Conservation (phyloP, 1,284 basidiomycete genomes). For the Austroboletus novae-zelandiae region DNA sequence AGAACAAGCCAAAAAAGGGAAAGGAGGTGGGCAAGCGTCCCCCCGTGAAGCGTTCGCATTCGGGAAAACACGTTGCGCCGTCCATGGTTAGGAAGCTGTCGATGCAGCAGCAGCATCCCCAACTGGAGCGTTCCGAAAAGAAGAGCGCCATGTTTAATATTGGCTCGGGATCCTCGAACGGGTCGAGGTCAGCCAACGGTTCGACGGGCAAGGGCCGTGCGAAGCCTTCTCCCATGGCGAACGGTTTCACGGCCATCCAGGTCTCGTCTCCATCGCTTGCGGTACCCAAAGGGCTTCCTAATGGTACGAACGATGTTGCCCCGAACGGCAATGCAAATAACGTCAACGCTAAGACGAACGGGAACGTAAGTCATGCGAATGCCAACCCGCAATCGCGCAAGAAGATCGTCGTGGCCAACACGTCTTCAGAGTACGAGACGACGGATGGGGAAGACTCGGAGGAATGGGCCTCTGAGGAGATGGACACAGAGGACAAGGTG, state of each 20-base stretch:
- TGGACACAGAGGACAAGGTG: conserved; percentile 37
- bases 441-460: conserved; percentile 50
- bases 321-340: conserved; percentile 17
- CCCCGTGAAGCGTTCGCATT: conserved; percentile 27
- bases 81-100: conserved; percentile 28
- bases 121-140: conserved; percentile 20
- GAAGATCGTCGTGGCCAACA: conserved; percentile 34
- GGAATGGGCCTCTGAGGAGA: conserved; percentile 54
- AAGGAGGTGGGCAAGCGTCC: conserved; percentile 31
- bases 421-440: conserved; percentile 41
- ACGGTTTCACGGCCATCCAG: conserved; percentile 16
- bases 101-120: conserved; percentile 19
- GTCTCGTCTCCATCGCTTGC: conserved; percentile 12
- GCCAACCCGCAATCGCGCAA: conserved; percentile 25
- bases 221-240: conserved; percentile 3
- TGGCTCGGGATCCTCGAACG: conserved; percentile 55
- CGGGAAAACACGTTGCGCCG: conserved; percentile 29
- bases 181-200: conserved; percentile 37
- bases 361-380: conserved; percentile 10
- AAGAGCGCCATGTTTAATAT: conserved; percentile 49
- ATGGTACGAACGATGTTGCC: conserved; percentile 1
- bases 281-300: conserved; percentile 16
- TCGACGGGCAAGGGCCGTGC: conserved; percentile 17
- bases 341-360: conserved; percentile 16
- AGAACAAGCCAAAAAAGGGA: conserved; percentile 33